Evolutionary conservation across 768 basidiomycete species (phyloP), one percentile per base, ranked within the genome.

Genomic region (Galerina sulciceps): DNA sequence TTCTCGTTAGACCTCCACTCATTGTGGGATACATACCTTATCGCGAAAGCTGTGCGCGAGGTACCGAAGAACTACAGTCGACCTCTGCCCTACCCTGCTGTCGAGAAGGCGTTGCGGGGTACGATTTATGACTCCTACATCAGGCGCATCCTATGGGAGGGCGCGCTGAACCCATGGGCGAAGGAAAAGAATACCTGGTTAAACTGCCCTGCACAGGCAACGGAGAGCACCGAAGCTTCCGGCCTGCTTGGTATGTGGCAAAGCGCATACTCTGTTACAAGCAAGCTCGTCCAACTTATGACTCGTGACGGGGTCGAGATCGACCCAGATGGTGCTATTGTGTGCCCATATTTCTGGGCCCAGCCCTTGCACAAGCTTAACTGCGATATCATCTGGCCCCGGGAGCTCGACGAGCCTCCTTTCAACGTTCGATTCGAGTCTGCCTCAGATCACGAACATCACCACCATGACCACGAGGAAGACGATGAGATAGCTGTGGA

Each of bases 101-200:
- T 94, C 50, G 93, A 95, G 65, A 69, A 67, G 23, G 71, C 83
- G 10, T 81, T 97, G 11, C 84, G 85, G 17, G 91, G 88, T 3
- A 84, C 90, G 4, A 94, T 94, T 66, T 96, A 95, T 72, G 91
- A 94, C 73, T 82, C 91, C 0, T 93, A 89, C 73, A 82, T 99
- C 58, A 89, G 96, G 17, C 91, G 88, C 50, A 83, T 98, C 60
- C 82, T 96, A 67, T 86, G 85, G 83, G 93, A 98, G 71, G 95
- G 95, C 47, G 72, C 95, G 23, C 78, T 90, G 31, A 75, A 81
- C 42, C 82, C 84, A 68, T 95, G 90, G 89, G 69, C 77, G 13
- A 72, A 81, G 47, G 85, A 91, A 26, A 61, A 88, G 14, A 69
- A 78, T 2, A 57, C 67, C 6, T 96, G 95, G 95, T 73, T 93